phyloP scores from a whole-genome alignment of 106 monocot species.

The Dioscorea dumetorum region DNA sequence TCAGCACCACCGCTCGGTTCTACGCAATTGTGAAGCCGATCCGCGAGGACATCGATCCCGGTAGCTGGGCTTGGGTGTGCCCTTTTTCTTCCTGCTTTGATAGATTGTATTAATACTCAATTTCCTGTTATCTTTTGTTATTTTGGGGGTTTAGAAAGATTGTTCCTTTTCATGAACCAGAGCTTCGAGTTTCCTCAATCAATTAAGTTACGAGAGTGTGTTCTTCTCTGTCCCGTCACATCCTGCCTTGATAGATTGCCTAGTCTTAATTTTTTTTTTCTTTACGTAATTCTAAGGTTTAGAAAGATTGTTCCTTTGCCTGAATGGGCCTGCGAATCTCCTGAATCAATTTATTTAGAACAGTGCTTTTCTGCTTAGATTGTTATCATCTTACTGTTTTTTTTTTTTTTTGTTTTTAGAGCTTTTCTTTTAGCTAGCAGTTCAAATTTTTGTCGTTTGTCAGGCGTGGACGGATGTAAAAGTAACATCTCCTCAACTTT shows the following conservation, averaged over 20 bases:
- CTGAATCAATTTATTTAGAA: too few species aligned
- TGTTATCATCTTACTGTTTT: too few species aligned
- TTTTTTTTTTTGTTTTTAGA: too few species aligned
- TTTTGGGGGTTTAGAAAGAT: too few species aligned
- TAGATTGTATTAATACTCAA: not conserved
- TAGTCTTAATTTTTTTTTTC: not conserved
- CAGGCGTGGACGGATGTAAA: constrained; percentile 91
- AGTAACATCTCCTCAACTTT: constrained; percentile 84
- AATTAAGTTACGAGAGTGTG: too few species aligned
- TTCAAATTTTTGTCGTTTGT: constrained; percentile 1
- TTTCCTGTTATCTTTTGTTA: constrained; percentile 3
- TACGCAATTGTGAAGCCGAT: constrained; percentile 82
- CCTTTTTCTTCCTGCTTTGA: not conserved
- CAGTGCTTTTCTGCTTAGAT: too few species aligned
- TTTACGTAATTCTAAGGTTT: not conserved
- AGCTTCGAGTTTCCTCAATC: too few species aligned
- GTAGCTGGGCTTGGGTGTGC: constrained; percentile 87
- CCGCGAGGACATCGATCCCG: constrained; percentile 49
- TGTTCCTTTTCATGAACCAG: too few species aligned
- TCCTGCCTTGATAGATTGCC: not conserved
- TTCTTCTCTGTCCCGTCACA: not conserved
- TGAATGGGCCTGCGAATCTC: too few species aligned
- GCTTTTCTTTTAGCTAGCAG: too few species aligned
- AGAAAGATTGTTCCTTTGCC: too few species aligned
- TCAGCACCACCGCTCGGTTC: constrained; percentile 90